Conservation (phyloP, 352 stramenopile genomes). For the Globisporangium nunn region DNA sequence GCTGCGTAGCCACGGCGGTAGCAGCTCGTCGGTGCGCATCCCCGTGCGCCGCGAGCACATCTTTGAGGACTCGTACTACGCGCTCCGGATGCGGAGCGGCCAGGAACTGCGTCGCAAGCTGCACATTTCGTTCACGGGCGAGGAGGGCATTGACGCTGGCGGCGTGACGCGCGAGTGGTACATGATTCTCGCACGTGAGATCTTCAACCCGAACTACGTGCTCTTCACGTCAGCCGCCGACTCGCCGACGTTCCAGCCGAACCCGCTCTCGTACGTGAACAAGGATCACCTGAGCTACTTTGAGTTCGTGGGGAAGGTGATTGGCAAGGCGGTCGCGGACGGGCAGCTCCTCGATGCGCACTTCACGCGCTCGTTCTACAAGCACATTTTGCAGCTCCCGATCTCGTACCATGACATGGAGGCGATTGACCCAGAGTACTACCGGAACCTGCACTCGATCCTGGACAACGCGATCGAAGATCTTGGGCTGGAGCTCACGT, state of each 20-base stretch:
- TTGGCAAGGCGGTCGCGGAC: slow-evolving; percentile 98
- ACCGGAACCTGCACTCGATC: slow-evolving; percentile 90
- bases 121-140: slow-evolving; percentile 96
- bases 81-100: slow-evolving; percentile 93
- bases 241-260: slow-evolving; percentile 98
- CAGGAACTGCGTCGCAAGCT: slow-evolving; percentile 96
- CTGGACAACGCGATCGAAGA: slow-evolving; percentile 82
- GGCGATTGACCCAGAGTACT: slow-evolving; percentile 96
- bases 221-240: slow-evolving; percentile 98
- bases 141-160: slow-evolving; percentile 98
- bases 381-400: slow-evolving; percentile 97
- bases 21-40: slow-evolving; percentile 85
- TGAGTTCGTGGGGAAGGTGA: slow-evolving; percentile 96
- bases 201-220: slow-evolving; percentile 99
- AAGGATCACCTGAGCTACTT: slow-evolving; percentile 99
- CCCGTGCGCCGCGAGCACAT: slow-evolving; percentile 94
- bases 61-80: slow-evolving; percentile 99
- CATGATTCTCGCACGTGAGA: slow-evolving; percentile 98
- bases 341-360: slow-evolving; percentile 98
- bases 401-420: slow-evolving; percentile 99
- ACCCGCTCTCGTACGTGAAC: slow-evolving; percentile 98
- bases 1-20: slow-evolving; percentile 83
- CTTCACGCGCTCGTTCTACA: slow-evolving; percentile 98
- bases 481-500: slow-evolving; percentile 88
- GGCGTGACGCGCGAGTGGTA: slow-evolving; percentile 98